phyloP scores from a whole-genome alignment of 345 rosid species.

The Euphorbia peplus region DNA sequence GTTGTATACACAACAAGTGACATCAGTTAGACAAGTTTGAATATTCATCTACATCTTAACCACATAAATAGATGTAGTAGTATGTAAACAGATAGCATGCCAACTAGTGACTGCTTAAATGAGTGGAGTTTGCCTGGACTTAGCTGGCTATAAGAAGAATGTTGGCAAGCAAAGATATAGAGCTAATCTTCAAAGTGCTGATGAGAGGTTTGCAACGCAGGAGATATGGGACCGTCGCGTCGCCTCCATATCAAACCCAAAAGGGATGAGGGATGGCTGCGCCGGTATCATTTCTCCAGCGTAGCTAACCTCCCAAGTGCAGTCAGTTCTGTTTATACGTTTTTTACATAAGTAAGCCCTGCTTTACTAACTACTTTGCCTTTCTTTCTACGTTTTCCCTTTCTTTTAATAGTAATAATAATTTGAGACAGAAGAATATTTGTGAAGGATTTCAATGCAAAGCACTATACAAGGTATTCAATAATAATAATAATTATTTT shows the following conservation, averaged over 20 bases:
- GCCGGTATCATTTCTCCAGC: constrained; percentile 44
- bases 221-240: constrained; percentile 51
- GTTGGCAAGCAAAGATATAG: neutral
- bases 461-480: too few species aligned
- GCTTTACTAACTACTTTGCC: neutral
- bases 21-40: neutral
- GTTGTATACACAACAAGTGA: too few species aligned
- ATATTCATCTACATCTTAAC: neutral
- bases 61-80: neutral
- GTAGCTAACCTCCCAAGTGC: constrained; percentile 36
- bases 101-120: neutral
- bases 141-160: neutral
- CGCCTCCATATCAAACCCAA: neutral
- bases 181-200: too few species aligned
- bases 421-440: too few species aligned
- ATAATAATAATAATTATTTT: too few species aligned
- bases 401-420: neutral
- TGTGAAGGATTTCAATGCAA: too few species aligned
- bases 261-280: neutral
- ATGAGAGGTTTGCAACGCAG: constrained; percentile 42
- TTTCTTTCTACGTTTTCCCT: neutral
- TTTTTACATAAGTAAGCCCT: neutral
- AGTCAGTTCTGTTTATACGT: neutral
- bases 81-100: too few species aligned
- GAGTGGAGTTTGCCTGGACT: too few species aligned